A percentile compares a stretch with the other conserved stretches of the same genome.
These are phyloP conservation scores for Trypanosoma mega DNA, from an alignment of 208 protist species.

Conservation along the genomic window DNA sequence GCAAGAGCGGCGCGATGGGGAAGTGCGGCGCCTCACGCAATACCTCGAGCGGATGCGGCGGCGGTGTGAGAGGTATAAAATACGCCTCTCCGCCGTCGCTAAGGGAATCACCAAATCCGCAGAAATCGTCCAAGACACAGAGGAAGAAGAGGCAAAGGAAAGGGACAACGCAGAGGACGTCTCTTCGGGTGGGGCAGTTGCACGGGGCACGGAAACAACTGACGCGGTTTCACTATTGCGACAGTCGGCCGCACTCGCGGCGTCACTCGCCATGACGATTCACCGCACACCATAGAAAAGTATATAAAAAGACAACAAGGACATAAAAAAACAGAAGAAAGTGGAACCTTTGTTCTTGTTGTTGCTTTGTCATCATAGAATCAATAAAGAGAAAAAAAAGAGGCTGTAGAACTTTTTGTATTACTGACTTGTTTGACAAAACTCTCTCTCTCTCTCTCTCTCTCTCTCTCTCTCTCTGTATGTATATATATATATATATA, in stretches of 20 bases:
- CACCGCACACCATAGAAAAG: constrained; percentile 25
- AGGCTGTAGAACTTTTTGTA: too few relatives aligned
- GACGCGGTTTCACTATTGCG: constrained; percentile 29
- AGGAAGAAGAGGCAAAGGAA: neutral
- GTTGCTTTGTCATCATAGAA: too few relatives aligned
- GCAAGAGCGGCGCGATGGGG: constrained; percentile 37
- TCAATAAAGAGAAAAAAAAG: too few relatives aligned
- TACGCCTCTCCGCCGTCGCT: constrained; percentile 36
- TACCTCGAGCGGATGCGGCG: constrained; percentile 31
- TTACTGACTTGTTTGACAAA: too few relatives aligned
- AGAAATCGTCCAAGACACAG: neutral
- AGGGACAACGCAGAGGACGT: neutral
- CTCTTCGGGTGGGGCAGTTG: neutral
- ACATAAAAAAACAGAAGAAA: neutral
- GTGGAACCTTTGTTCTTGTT: too few relatives aligned
- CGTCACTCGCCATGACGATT: constrained; percentile 27
- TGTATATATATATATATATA: too few relatives aligned
- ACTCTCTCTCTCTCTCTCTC: too few relatives aligned
- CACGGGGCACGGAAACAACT: neutral
- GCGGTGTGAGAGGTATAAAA: constrained; percentile 35
- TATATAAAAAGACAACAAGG: neutral
- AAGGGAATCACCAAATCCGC: constrained; percentile 6
- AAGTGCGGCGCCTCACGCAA: constrained; percentile 25
- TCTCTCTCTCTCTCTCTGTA: too few relatives aligned
- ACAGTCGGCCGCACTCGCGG: constrained; percentile 24